Conservation (phyloP, 202 grass and related monocot genomes). For the Setaria viridis region DNA sequence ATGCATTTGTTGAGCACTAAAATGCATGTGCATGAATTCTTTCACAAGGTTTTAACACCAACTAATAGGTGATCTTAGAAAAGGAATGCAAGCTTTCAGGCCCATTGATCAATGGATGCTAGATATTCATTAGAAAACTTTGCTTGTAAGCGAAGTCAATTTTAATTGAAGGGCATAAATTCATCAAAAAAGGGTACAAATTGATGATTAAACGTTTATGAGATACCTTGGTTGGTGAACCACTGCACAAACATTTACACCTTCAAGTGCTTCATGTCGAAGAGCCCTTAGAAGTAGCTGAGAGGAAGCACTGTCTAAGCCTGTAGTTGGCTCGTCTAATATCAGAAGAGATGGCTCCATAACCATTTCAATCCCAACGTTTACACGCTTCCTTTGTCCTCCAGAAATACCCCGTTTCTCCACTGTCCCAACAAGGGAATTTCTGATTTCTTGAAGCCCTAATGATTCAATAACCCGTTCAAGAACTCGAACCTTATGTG, state of each 20-base stretch:
- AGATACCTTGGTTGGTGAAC: conserved; percentile 85
- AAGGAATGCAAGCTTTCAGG: conserved; percentile 23
- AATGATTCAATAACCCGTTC: conserved; percentile 81
- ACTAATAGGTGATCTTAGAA: conserved; percentile 21
- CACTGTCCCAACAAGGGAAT: conserved; percentile 85
- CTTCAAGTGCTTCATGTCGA: conserved; percentile 77
- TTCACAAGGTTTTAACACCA: not conserved
- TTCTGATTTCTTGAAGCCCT: conserved; percentile 75
- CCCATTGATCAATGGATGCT: conserved; percentile 21
- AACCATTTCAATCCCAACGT: conserved; percentile 89
- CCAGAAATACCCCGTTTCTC: conserved; percentile 88
- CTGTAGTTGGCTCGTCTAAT: conserved; percentile 88
- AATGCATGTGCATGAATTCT: conserved; percentile 12
- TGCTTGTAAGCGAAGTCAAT: conserved; percentile 11
- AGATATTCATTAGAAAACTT: conserved; percentile 1
- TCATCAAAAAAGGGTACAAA: conserved; percentile 28
- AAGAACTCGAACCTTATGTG: conserved; percentile 65
- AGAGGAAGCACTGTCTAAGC: conserved; percentile 89
- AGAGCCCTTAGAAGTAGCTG: conserved; percentile 77
- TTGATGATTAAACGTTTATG: conserved; percentile 17
- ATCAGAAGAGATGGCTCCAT: conserved; percentile 92
- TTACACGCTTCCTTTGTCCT: conserved; percentile 86
- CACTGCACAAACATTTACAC: conserved; percentile 76
- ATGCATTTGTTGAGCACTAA: conserved; percentile 7
- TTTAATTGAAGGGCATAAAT: conserved; percentile 24